Evolutionary conservation across 345 rosid species (phyloP), one percentile per base, ranked within the genome.

Genomic region (Eucalyptus microcorys): DNA sequence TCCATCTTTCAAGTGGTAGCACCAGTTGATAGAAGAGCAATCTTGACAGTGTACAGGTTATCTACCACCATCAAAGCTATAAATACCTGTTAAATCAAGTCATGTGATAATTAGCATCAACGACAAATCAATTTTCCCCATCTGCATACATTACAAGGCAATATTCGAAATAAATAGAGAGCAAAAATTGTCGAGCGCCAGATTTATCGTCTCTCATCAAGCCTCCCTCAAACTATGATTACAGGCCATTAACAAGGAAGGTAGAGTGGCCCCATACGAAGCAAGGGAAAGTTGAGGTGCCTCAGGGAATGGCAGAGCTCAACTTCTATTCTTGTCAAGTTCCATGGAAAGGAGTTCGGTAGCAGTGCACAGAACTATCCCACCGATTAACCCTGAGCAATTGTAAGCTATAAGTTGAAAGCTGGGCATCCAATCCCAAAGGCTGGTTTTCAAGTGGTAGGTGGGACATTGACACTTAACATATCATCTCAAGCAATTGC

Each of bases 1-100:
- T n/a, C 99, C 99, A 89, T 96, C 89, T 94, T 90, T 96, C 94
- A 97, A 93, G 92, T 96, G 94, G 90, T 98, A 98, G 87, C 96
- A 98, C 99, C 99, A 98, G 91, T 96, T 97, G 91, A 98, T 98
- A 24, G 99, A 97, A 71, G 96, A 94, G 91, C 97, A 97, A 92
- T 98, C 96, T n/a, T 96, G 86, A 98, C 76, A 12, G 99, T 96
- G 91, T 98, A 98, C 79, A 95, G 97, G 94, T 98, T 98, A 90
- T 98, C 99, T 88, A 98, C 99, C 90, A 97, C 90, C 95, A 96
- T 53, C 24, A n/a, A n/a, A n/a, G 99, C 99, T 57, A 95, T 87
- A 87, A 98, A 98, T 7, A 98, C 96, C 99, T 98, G 95, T 83
- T 80, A 88, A 86, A 80, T 43, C 80, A 27, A 49, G 92, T 89